Base-by-base conservation (phyloP, 768 basidiomycete genomes). In the Russula virescens region DNA sequence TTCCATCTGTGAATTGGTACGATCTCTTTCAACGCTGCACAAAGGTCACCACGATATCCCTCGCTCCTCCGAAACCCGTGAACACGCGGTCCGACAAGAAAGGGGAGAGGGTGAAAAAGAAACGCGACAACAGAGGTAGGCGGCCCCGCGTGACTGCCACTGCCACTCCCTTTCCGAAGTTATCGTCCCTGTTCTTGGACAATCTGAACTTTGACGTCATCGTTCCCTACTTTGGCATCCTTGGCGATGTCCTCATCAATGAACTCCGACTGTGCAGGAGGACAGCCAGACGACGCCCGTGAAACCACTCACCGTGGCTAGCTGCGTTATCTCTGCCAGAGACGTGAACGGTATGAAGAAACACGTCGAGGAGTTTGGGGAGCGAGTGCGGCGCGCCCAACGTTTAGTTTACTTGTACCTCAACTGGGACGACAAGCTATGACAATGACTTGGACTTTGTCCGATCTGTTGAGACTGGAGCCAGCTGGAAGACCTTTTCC, bases 301-400 rank as follows among this genome's bases (percentile, higher is more conserved):
- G n/a, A 21, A 43, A n/a, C 35, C 13, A 5, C 61, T 62, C 31
- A 14, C 14, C 42, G 45, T 62, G 31, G 31, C 45, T 10, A 5
- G 31, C 10, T 34, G 61, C 34, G 10, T 28, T n/a, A 45, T 62
- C 55, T 46, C 35, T n/a, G 0, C 25, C n/a, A 8, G 46, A 8
- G 21, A 11, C 9, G 55, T 21, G 28, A 13, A 25, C 8, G 13
- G 23, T 9, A 25, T 62, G 34, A 23, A 47, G n/a, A 45, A 38
- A 14, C 14, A 46, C 8, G 61, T 62, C 28, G 42, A 7, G 25
- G 48, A 62, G 2, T 62, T 62, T 42, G n/a, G n/a, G n/a, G n/a
- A n/a, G n/a, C n/a, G n/a, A n/a, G n/a, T n/a, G n/a, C n/a, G n/a
- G n/a, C n/a, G n/a, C n/a, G n/a, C n/a, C n/a, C n/a, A 25, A 40